Base-by-base conservation (phyloP, 768 basidiomycete species). In the Pulveroboletus sp. region DNA sequence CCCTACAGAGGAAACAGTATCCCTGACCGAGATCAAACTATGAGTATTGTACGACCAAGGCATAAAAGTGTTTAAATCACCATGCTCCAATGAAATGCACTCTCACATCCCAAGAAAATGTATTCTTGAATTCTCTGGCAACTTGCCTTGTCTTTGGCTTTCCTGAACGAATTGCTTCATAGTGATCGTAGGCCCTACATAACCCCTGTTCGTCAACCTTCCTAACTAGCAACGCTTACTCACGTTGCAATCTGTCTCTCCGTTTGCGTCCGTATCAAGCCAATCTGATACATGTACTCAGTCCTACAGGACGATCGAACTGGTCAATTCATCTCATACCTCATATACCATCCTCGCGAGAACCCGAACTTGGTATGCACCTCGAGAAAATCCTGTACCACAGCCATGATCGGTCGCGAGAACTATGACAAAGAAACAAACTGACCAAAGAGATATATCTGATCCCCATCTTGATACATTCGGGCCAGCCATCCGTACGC, bases 71-170 rank as follows among this genome's bases (percentile, higher is more conserved):
- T 18, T 8, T 7, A 24, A 57, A 72, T 11, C 50, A 78, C 79
- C 77, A 80, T 9, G 76, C 73, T 1, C 80, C 80, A 21, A 81
- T 64, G 39, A 81, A 81, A 31, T 80, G 74, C 5, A 80, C 71
- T 18, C 62, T 54, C 1, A 76, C 67, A 26, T 70, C 67, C 62
- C 62, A 62, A 3, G 73, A 77, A 49, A 78, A 78, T 0, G 76
- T 69, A 11, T 67, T 65, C 62, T 76, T 79, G 62, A 79, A 80
- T 21, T 54, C 60, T 43, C 33, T 51, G 2, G 49, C 57, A 15
- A 50, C 56, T 37, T 46, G 54, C 48, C 48, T 52, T 24, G 61
- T 46, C 49, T 56, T 64, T 12, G 50, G 53, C 28, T 50, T 60
- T 31, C 47, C 39, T 3, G 52, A 54, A 10, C 52, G 56, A 35